A percentile compares a stretch with the other conserved stretches of the same genome.
Evolutionary conservation across 331 rosid species (phyloP).

Genomic region (Malus hybrid): DNA sequence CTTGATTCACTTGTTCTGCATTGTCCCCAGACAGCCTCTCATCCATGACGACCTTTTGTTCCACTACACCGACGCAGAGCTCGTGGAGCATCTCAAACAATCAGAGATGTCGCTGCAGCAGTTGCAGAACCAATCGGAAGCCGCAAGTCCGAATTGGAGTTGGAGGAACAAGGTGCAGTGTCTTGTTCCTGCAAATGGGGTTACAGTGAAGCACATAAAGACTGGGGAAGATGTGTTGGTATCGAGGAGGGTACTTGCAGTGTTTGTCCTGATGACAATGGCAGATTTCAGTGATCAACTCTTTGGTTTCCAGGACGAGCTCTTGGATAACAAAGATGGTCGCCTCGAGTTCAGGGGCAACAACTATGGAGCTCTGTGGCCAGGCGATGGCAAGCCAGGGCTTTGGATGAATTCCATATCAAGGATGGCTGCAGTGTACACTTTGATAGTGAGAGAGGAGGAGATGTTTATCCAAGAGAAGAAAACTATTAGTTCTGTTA

Average conservation of each 20-base stretch:
- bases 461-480: conserved; percentile 40
- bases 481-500: background rate
- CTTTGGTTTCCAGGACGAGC: conserved; percentile 56
- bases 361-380: conserved; percentile 52
- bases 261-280: conserved; percentile 68
- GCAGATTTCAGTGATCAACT: conserved; percentile 80
- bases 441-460: conserved; percentile 65
- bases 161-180: conserved; percentile 67
- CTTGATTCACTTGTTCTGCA: conserved; percentile 63
- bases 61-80: conserved; percentile 52
- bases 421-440: conserved; percentile 62
- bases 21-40: conserved; percentile 64
- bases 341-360: conserved; percentile 53
- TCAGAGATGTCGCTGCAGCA: conserved; percentile 34
- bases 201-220: conserved; percentile 51
- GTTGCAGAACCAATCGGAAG: background rate
- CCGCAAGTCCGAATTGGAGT: background rate
- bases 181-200: conserved; percentile 52
- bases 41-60: conserved; percentile 77
- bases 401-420: conserved; percentile 74
- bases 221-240: conserved; percentile 52
- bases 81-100: conserved; percentile 40
- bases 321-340: conserved; percentile 51
- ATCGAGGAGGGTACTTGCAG: conserved; percentile 58
- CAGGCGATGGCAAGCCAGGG: conserved; percentile 78